Percentiles rank a stretch among this genome's conserved stretches.
These are phyloP conservation scores for Naematelia encephala DNA, from an alignment of 768 basidiomycete genomes.

Conservation along the genomic window DNA sequence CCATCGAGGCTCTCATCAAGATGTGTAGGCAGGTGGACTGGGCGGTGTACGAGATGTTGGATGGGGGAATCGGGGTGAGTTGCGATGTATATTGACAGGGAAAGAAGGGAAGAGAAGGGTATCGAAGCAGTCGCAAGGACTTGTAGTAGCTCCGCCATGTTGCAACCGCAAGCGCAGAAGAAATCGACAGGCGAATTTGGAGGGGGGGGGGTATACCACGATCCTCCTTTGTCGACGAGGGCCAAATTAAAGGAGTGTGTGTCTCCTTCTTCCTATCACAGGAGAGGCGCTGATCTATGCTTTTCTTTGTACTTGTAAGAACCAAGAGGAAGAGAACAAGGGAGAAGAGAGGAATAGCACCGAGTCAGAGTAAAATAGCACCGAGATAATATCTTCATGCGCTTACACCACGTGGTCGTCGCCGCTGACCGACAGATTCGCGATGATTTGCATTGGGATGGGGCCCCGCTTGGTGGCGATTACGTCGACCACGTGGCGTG, in stretches of 20 bases:
- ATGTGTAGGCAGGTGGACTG: constrained; percentile 27
- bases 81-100: constrained; percentile 33
- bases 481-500: too few relatives aligned
- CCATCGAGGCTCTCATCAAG: constrained; percentile 28
- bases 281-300: neutral
- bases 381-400: too few relatives aligned
- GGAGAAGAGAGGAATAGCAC: too few relatives aligned
- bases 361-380: too few relatives aligned
- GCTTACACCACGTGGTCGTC: too few relatives aligned
- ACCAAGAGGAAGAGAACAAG: too few relatives aligned
- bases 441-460: too few relatives aligned
- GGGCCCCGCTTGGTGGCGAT: too few relatives aligned
- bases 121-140: constrained; percentile 29
- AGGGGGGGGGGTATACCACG: neutral
- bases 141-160: constrained; percentile 19
- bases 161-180: neutral
- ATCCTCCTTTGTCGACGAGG: neutral
- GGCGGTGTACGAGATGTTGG: constrained; percentile 8
- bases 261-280: neutral
- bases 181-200: neutral
- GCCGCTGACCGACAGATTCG: too few relatives aligned
- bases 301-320: neutral
- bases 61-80: constrained; percentile 32
- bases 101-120: constrained; percentile 28
- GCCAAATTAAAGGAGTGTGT: neutral